Evolutionary conservation across 2,329 filamentous ascomycete species (phyloP).

Genomic region (Trichoderma polysporum): DNA sequence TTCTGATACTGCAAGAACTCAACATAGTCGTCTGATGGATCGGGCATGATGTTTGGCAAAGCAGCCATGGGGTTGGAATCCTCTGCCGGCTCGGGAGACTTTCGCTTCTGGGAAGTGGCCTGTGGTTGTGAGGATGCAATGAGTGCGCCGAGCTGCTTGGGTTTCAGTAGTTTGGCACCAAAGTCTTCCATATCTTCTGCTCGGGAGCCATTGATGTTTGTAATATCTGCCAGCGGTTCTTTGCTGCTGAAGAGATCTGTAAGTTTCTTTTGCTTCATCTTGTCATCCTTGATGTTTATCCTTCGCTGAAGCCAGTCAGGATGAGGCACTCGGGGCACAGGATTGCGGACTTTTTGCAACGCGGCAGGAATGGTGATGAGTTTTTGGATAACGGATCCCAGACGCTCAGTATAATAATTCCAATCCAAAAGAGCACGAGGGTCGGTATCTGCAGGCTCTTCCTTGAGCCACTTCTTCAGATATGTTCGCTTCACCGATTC

Average conservation of each 20-base stretch:
- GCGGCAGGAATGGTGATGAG: constrained; percentile 98
- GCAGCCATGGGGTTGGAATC: constrained; percentile 76
- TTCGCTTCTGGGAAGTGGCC: constrained; percentile 63
- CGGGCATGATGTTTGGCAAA: constrained; percentile 80
- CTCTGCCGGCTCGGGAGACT: constrained; percentile 67
- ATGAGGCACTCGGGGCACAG: constrained; percentile 88
- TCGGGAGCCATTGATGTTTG: constrained; percentile 58
- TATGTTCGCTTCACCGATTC: constrained; percentile 84
- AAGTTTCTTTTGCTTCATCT: constrained; percentile 97
- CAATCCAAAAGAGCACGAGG: constrained; percentile 89
- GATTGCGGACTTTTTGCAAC: constrained; percentile 90
- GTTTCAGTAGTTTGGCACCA: constrained; percentile 65
- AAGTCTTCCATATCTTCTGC: constrained; percentile 79
- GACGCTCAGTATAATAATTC: constrained; percentile 93
- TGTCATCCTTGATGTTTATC: constrained; percentile 94
- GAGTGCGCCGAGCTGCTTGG: constrained; percentile 56
- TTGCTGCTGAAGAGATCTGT: constrained; percentile 78
- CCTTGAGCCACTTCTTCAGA: constrained; percentile 91
- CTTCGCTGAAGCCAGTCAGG: constrained; percentile 95
- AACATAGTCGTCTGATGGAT: constrained; percentile 79
- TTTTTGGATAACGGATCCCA: constrained; percentile 97
- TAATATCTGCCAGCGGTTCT: constrained; percentile 70
- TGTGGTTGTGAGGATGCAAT: constrained; percentile 55
- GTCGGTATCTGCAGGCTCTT: constrained; percentile 88
- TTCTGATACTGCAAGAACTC: constrained; percentile 94